Evolutionary conservation across 805 yeast genomes (phyloP), one percentile per base, ranked within the genome.

Genomic region (Starmerella potacharoeniae): DNA sequence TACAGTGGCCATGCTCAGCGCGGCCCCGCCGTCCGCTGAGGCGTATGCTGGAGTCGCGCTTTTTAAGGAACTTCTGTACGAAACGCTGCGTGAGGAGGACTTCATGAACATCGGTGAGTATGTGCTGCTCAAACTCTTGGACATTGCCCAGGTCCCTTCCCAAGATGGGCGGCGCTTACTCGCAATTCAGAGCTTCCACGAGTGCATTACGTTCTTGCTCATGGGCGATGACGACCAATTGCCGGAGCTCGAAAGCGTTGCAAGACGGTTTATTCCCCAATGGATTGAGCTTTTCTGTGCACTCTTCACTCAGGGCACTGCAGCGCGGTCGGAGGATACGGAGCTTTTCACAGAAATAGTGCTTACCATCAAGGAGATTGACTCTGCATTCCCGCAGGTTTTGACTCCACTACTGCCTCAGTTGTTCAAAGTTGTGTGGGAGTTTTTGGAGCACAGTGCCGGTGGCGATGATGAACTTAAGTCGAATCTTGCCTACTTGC

Each of bases 31-130:
- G 9, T 34, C 58, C 2, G n/a, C 37, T 13, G 81, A 84, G 4
- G 70, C 87, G 46, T 53, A 57, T 10, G 70, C 69, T 0, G 69
- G 67, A 1, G 57, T 68, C 16, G 54, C 57, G 6, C 57, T 68
- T 40, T 56, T 68, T 50, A 80, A 77, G 61, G 97, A 91, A 58
- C 73, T 93, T 29, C 83, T 89, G 58, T 93, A 86, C 64, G 97
- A 93, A 64, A 75, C 89, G 51, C 80, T 93, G 34, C 78, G 91
- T 2, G 96, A 88, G 55, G 88, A 83, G 37, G 91, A 86, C 68
- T 91, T 90, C 66, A 86, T 89, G 73, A 83, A 80, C 53, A 83
- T 80, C 10, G 86, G 85, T 1, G 52, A 54, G 17, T 51, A 52
- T 11, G 55, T 68, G 3, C 46, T 66, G 46, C 31, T 45, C 8